These are phyloP conservation scores for Melastoma candidum DNA, from an alignment of 441 rosid species.

Conservation along the genomic window DNA sequence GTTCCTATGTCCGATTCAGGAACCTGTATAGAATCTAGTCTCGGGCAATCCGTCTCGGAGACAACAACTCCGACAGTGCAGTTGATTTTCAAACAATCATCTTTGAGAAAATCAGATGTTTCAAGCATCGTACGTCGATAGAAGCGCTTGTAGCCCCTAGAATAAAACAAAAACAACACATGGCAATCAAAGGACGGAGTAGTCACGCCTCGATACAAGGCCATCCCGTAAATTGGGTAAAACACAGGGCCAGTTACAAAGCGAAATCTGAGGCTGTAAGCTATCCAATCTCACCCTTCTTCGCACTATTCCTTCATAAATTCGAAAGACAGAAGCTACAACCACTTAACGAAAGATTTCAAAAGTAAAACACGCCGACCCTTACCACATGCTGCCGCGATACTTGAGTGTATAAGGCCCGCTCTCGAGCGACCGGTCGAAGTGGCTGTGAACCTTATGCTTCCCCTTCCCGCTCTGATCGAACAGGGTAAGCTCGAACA, in stretches of 20 bases:
- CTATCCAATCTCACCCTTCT: no score
- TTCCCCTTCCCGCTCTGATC: conserved; percentile 84
- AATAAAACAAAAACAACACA: conserved; percentile 6
- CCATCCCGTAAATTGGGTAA: no score
- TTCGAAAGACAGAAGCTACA: no score
- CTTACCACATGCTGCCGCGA: conserved; percentile 92
- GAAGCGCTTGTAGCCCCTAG: conserved; percentile 71
- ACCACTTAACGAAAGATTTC: no score
- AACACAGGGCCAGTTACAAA: no score
- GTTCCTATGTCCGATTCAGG: conserved; percentile 65
- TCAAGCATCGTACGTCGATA: conserved; percentile 53
- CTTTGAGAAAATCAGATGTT: conserved; percentile 56
- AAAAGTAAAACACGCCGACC: background rate
- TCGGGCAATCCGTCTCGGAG: conserved; percentile 57
- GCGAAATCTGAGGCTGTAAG: no score
- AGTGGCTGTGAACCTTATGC: conserved; percentile 86
- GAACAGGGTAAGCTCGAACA: conserved; percentile 68
- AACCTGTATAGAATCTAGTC: conserved; percentile 53
- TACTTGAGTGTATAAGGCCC: conserved; percentile 93
- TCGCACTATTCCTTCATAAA: no score
- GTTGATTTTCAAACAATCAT: conserved; percentile 56
- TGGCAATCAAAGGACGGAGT: background rate
- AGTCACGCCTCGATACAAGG: background rate
- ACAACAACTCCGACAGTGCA: conserved; percentile 77
- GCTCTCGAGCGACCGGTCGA: conserved; percentile 82